Base-by-base conservation (phyloP, 2,329 filamentous ascomycete species). In the Erysiphe neolycopersici region DNA sequence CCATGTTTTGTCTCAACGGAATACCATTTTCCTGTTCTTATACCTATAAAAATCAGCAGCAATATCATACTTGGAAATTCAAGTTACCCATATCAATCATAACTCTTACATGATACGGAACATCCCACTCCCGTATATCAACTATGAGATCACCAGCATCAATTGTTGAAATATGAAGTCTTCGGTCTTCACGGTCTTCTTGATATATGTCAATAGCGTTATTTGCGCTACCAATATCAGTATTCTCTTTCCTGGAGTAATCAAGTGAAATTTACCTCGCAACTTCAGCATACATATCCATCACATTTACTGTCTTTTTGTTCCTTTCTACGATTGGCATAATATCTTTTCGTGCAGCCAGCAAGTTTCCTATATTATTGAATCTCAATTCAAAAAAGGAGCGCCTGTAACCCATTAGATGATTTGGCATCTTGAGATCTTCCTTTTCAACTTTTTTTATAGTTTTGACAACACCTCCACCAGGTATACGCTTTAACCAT, bases 61-160 rank as follows among this genome's bases (percentile, higher is more conserved):
- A 19, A 9, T 22, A 5, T 13, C 35, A 16, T 22, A 35, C 18
- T 12, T 3, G 30, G 9, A 1, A 14, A 40, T 10, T 17, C 17
- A 11, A 56, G 62, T 39, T 58, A 83, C 79, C 70, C 67, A 83
- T 72, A 63, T 98, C 89, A 63, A 98, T 98, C 62, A 91, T 81
- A 63, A 98, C 87, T 70, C 89, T 75, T 57, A 98, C 89, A 66
- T 98, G 89, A 66, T 98, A 98, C 50, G 89, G 91, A 55, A 98
- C 91, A 62, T 98, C 89, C 61, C 92, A 98, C 66, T 98, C 89
- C 68, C 89, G 76, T 59, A 98, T 92, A 69, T 98, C 91, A 63
- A 94, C 72, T 68, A 98, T 84, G 61, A 78, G 94, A 68, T 95
- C 87, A 68, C 84, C 93, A 46, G 87, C 84, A 61, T 95, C 85